Evolutionary conservation across 495 filamentous ascomycete species (phyloP), one percentile per base, ranked within the genome.

Genomic region (Collariella sp.): DNA sequence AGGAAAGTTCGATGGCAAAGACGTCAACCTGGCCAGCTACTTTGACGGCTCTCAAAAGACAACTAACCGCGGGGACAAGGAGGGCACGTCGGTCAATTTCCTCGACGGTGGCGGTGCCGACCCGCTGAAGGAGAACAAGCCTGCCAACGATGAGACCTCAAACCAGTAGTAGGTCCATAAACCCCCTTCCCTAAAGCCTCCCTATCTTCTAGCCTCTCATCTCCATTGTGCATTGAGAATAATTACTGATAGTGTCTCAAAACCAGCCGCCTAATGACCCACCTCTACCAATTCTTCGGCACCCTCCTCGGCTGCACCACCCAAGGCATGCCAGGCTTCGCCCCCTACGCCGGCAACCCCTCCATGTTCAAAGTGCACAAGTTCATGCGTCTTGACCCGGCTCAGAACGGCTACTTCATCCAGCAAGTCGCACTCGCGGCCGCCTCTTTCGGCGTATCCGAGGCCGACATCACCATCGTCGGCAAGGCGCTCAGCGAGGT

Each of bases 251-350:
- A n/a, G n/a, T n/a, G n/a, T n/a, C n/a, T n/a, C n/a, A n/a, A n/a
- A n/a, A n/a, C n/a, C 54, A 80, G 78, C 57, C 64, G 61, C 35
- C 75, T 81, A 39, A 54, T 82, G 34, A 80, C 76, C 26, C 77
- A 81, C 60, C 71, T 82, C 41, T 80, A 81, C 60, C 57, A 73
- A 52, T 79, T 70, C 67, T 82, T 81, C 59, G 77, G 76, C 16
- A 47, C 61, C 46, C 67, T 82, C 13, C 70, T 80, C 38, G 74
- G 71, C 50, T 81, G 77, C 69, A 69, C 70, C 50, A 47, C 61
- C 38, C 64, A 74, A 51, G 74, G 77, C 42, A 70, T 58, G 49
- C 42, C 55, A 2, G 74, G 63, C 1, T 78, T 72, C 59, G 58
- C 72, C 15, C 55, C 61, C 26, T 80, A 79, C 57, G 45, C 15